These are phyloP conservation scores for Fonsecaea nubica DNA, from an alignment of 2,329 filamentous ascomycete species.

Conservation along the genomic window DNA sequence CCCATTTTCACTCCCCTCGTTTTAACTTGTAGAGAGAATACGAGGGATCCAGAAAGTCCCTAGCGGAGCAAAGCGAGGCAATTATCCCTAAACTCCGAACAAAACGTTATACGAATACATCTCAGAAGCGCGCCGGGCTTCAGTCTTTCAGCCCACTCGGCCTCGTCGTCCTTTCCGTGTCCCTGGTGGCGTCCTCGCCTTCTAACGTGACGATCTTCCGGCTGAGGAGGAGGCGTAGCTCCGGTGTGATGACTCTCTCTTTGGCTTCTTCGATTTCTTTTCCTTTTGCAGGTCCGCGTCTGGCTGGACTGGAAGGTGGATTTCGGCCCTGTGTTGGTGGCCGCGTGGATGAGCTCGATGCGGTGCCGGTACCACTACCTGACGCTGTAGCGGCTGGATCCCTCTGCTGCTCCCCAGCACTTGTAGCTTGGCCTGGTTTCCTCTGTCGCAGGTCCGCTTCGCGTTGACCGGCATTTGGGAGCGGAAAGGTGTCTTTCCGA, in stretches of 20 bases:
- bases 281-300: slow-evolving; percentile 32
- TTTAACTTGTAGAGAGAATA: no score
- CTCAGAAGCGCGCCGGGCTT: slow-evolving; percentile 1
- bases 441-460: slow-evolving; percentile 24
- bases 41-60: no score
- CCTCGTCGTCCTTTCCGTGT: slow-evolving; percentile 23
- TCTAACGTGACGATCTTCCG: slow-evolving; percentile 63
- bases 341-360: neutral
- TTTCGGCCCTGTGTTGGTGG: neutral
- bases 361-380: neutral
- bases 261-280: slow-evolving; percentile 43
- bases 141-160: slow-evolving; percentile 37
- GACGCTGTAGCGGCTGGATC: neutral
- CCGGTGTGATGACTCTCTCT: slow-evolving; percentile 66
- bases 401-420: neutral
- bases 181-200: slow-evolving; percentile 38
- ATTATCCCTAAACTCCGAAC: neutral
- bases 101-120: neutral
- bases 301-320: slow-evolving; percentile 35
- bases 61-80: no score
- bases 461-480: slow-evolving; percentile 49
- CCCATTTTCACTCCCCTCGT: no score
- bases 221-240: slow-evolving; percentile 67
- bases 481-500: slow-evolving; percentile 85
- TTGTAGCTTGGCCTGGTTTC: slow-evolving; percentile 19